Evolutionary conservation across 768 basidiomycete genomes (phyloP).

Genomic region (Sarcomyxa edulis): DNA sequence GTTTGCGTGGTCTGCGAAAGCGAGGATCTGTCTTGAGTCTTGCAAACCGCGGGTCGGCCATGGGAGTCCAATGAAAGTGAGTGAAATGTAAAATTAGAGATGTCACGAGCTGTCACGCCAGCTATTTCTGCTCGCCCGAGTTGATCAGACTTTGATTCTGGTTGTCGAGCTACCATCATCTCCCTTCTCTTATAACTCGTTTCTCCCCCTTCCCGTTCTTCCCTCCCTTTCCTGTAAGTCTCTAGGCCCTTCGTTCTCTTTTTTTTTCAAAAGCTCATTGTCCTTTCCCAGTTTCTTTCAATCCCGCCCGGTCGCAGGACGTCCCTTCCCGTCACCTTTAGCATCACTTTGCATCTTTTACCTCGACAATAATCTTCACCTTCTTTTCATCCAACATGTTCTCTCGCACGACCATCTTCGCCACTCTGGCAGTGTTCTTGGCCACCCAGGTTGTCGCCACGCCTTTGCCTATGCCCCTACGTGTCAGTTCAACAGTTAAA

Average conservation of each 20-base stretch:
- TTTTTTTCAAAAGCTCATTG: conserved; percentile 11
- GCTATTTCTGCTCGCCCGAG: not conserved
- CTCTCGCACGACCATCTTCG: conserved; percentile 29
- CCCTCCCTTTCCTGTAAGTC: not conserved
- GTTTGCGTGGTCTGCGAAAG: conserved; percentile 81
- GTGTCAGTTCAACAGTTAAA: conserved; percentile 21
- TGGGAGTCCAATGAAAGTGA: conserved; percentile 18
- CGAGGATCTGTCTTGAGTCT: conserved; percentile 88
- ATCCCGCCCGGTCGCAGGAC: conserved; percentile 15
- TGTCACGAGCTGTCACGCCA: no score
- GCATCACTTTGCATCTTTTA: conserved; percentile 1
- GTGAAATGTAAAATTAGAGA: no score
- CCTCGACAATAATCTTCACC: not conserved
- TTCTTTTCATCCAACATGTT: conserved; percentile 37
- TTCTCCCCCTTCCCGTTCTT: conserved; percentile 10
- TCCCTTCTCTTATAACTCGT: no score
- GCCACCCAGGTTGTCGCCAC: conserved; percentile 38
- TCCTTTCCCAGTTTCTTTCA: conserved; percentile 12
- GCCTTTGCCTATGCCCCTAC: conserved; percentile 39
- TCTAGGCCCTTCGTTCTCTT: conserved; percentile 2
- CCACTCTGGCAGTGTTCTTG: conserved; percentile 35
- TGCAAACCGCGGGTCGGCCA: conserved; percentile 87
- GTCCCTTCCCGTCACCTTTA: conserved; percentile 14
- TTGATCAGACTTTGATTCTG: not conserved
- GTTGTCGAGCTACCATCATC: not conserved